phyloP scores from a whole-genome alignment of 768 basidiomycete species.

The Cyclocybe cylindracea region DNA sequence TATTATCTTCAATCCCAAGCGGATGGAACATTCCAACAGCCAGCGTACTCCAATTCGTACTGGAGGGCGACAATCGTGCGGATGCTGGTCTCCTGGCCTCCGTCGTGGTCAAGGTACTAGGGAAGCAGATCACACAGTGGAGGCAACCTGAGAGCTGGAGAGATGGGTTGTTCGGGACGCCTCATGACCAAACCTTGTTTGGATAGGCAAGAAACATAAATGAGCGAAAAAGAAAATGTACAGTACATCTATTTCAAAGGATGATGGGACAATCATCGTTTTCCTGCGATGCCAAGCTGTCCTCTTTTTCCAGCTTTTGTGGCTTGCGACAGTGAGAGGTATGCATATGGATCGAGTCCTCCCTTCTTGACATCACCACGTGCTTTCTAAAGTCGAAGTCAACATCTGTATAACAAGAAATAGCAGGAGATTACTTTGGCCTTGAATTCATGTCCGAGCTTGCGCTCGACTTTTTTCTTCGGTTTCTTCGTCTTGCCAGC shows the following conservation, averaged over 20 bases:
- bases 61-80: slow-evolving; percentile 80
- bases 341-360: slow-evolving; percentile 91
- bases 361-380: slow-evolving; percentile 91
- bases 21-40: slow-evolving; percentile 55
- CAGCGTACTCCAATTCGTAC: slow-evolving; percentile 69
- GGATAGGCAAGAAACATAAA: slow-evolving; percentile 39
- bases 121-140: slow-evolving; percentile 46
- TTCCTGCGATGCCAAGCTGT: slow-evolving; percentile 62
- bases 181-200: slow-evolving; percentile 73
- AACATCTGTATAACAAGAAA: slow-evolving; percentile 2
- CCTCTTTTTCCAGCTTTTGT: slow-evolving; percentile 52
- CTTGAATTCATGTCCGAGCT: slow-evolving; percentile 87
- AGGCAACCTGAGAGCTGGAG: slow-evolving; percentile 69
- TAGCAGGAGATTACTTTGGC: slow-evolving; percentile 66
- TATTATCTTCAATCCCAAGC: slow-evolving; percentile 58
- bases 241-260: slow-evolving; percentile 1
- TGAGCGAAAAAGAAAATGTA: slow-evolving; percentile 6
- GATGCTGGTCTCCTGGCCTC: slow-evolving; percentile 69
- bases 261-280: slow-evolving; percentile 38
- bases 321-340: slow-evolving; percentile 79
- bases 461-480: slow-evolving; percentile 49
- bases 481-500: slow-evolving; percentile 47
- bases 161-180: slow-evolving; percentile 67
- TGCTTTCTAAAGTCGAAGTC: slow-evolving; percentile 65
- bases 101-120: slow-evolving; percentile 50